phyloP scores from a whole-genome alignment of 257 asterid genomes.

The Galeopsis tetrahit region DNA sequence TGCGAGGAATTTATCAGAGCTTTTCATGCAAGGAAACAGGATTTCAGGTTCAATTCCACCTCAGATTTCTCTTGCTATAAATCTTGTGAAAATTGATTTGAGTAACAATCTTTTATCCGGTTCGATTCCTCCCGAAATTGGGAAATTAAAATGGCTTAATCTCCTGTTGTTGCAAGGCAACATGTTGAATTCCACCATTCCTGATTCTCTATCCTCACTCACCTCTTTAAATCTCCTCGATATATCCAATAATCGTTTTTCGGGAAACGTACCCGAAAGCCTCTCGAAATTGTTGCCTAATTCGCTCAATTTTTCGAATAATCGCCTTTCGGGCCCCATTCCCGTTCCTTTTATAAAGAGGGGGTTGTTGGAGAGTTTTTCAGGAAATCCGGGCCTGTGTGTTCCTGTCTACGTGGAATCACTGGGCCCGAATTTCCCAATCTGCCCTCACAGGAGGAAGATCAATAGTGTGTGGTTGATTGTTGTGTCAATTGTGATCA shows the following conservation, averaged over 20 bases:
- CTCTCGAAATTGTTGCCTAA: conserved; percentile 63
- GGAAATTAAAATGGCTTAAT: conserved; percentile 63
- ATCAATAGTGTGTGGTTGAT: conserved; percentile 63
- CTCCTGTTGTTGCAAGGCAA: conserved; percentile 67
- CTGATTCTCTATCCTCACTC: conserved; percentile 62
- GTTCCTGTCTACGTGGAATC: conserved; percentile 43
- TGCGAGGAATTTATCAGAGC: conserved; percentile 79
- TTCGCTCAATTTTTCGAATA: conserved; percentile 81
- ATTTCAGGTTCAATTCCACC: conserved; percentile 76
- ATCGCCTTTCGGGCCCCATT: conserved; percentile 73
- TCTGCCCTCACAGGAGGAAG: conserved; percentile 57
- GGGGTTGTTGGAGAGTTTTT: conserved; percentile 74
- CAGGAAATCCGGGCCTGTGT: conserved; percentile 77
- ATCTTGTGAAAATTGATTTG: conserved; percentile 76
- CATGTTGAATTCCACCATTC: conserved; percentile 74
- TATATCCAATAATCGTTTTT: conserved; percentile 64
- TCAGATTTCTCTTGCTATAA: conserved; percentile 63
- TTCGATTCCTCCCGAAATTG: conserved; percentile 70
- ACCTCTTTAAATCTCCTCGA: conserved; percentile 73
- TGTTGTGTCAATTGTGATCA: conserved; percentile 55
- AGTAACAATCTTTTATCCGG: conserved; percentile 78
- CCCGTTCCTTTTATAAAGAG: conserved; percentile 62
- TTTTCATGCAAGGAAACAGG: conserved; percentile 80
- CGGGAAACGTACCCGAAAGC: conserved; percentile 66
- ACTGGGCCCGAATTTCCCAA: conserved; percentile 39